Conservation (phyloP, 805 yeast genomes). For the Peterozyma toletana region DNA sequence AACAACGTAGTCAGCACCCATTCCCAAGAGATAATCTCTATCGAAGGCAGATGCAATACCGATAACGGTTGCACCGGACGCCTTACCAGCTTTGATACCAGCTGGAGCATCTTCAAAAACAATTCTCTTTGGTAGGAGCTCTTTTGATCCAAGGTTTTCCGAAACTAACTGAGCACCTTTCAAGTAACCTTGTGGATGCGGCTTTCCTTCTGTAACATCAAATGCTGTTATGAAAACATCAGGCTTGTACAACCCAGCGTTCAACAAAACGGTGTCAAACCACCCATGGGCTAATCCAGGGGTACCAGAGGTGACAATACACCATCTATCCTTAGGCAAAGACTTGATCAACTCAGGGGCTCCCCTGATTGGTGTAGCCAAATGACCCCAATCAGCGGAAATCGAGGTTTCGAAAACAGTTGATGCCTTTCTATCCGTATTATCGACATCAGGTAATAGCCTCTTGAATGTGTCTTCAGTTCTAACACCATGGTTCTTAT, state of each 20-base stretch:
- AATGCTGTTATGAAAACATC: constrained; percentile 77
- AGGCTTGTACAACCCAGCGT: constrained; percentile 42
- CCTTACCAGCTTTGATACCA: constrained; percentile 77
- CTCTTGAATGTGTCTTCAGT: constrained; percentile 70
- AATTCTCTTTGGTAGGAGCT: constrained; percentile 31
- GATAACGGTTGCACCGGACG: constrained; percentile 74
- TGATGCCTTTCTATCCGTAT: constrained; percentile 50
- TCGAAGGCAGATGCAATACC: constrained; percentile 81
- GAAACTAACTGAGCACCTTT: constrained; percentile 45
- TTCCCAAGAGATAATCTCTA: constrained; percentile 56
- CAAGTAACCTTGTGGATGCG: constrained; percentile 79
- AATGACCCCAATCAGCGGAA: constrained; percentile 64
- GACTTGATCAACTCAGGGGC: constrained; percentile 54
- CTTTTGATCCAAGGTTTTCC: constrained; percentile 20
- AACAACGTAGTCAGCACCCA: constrained; percentile 81
- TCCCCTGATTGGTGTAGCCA: constrained; percentile 72
- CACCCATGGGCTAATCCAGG: constrained; percentile 70
- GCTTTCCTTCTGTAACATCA: constrained; percentile 74
- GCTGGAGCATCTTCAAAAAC: constrained; percentile 90
- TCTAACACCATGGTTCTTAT: constrained; percentile 77
- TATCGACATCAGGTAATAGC: constrained; percentile 71
- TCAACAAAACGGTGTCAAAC: constrained; percentile 57
- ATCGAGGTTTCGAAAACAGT: constrained; percentile 54
- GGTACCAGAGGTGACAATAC: constrained; percentile 83
- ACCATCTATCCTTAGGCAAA: constrained; percentile 64